These are phyloP conservation scores for Plantago major DNA, from an alignment of 257 asterid species.

Conservation along the genomic window DNA sequence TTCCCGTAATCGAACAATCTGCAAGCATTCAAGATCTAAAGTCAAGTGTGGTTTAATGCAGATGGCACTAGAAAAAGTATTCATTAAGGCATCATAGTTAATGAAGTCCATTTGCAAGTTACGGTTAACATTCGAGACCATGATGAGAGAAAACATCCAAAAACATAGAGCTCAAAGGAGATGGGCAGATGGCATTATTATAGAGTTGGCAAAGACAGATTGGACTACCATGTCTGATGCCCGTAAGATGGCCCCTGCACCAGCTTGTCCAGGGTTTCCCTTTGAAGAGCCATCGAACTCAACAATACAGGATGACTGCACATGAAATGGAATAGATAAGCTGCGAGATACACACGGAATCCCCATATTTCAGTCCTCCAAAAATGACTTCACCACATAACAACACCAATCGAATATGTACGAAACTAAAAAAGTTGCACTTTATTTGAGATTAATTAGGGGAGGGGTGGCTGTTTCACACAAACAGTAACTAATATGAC, in stretches of 20 bases:
- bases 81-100: no score
- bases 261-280: slow-evolving; percentile 97
- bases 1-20: slow-evolving; percentile 89
- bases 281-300: slow-evolving; percentile 98
- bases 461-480: no score
- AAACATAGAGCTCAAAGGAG: neutral
- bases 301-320: slow-evolving; percentile 69
- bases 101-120: neutral
- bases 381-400: neutral
- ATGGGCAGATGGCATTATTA: no score
- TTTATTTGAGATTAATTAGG: no score
- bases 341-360: slow-evolving; percentile 23
- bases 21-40: slow-evolving; percentile 14
- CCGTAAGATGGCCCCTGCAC: slow-evolving; percentile 87
- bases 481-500: neutral
- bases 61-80: no score
- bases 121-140: neutral
- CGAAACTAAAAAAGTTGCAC: no score
- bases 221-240: slow-evolving; percentile 66
- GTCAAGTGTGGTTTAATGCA: neutral
- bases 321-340: slow-evolving; percentile 28
- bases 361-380: slow-evolving; percentile 7
- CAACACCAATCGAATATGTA: no score
- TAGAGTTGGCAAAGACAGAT: slow-evolving; percentile 1
- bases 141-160: neutral